phyloP scores from a whole-genome alignment of 805 yeast genomes.

The Jamesozyma rosinii region DNA sequence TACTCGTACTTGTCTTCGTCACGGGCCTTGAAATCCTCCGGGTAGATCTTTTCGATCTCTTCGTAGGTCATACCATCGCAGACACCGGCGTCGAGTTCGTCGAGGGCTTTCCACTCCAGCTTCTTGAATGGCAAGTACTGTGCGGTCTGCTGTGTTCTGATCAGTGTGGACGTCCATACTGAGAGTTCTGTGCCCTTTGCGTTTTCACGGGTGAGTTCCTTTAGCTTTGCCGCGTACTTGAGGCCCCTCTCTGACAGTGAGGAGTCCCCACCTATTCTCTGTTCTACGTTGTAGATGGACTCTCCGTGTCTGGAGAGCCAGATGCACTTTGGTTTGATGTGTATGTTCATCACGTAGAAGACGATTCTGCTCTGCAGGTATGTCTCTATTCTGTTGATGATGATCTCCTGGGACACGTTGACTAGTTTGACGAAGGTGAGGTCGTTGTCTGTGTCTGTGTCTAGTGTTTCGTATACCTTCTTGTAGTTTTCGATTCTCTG shows the following conservation, averaged over 20 bases:
- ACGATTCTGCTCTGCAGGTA: conserved; percentile 89
- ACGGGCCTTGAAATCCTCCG: conserved; percentile 91
- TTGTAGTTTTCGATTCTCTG: conserved; percentile 69
- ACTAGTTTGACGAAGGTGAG: conserved; percentile 79
- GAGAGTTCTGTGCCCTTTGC: conserved; percentile 61
- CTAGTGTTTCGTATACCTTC: conserved; percentile 67
- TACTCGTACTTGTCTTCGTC: conserved; percentile 94
- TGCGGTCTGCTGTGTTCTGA: conserved; percentile 89
- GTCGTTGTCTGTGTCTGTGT: conserved; percentile 45
- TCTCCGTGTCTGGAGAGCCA: conserved; percentile 97
- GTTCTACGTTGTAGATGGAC: conserved; percentile 81
- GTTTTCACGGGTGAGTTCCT: conserved; percentile 54
- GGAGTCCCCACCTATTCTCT: conserved; percentile 94
- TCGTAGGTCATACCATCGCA: conserved; percentile 97
- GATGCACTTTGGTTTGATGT: conserved; percentile 82
- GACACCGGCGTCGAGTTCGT: conserved; percentile 93
- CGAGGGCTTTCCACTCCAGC: conserved; percentile 91
- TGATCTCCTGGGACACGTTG: conserved; percentile 80
- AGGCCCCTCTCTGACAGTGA: conserved; percentile 75
- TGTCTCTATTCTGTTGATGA: conserved; percentile 77
- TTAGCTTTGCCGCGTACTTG: conserved; percentile 72
- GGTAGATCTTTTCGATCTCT: conserved; percentile 74
- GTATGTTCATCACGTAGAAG: conserved; percentile 91
- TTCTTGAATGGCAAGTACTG: conserved; percentile 70
- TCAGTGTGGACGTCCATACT: conserved; percentile 91